Conservation (phyloP, 2,329 filamentous ascomycete genomes). For the Hortaea sp. region DNA sequence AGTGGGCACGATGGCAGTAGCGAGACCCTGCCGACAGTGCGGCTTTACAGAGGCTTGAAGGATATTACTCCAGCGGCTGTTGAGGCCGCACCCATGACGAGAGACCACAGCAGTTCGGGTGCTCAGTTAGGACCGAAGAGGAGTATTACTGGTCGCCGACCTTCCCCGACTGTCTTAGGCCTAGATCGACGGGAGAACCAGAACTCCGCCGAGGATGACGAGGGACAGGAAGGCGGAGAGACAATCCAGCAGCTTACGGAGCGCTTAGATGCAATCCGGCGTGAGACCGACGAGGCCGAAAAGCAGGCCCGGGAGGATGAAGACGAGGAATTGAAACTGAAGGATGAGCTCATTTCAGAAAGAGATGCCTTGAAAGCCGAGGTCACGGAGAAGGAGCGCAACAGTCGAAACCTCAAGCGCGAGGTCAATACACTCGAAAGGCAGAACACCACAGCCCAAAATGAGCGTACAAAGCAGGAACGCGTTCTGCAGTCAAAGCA, state of each 20-base stretch:
- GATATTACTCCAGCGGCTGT: conserved; percentile 50
- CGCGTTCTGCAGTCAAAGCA: conserved; percentile 58
- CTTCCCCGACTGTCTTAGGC: conserved; percentile 47
- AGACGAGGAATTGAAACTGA: conserved; percentile 38
- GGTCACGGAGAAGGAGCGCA: conserved; percentile 83
- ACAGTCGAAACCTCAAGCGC: conserved; percentile 71
- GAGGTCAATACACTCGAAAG: conserved; percentile 72
- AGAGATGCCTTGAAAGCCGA: conserved; percentile 68
- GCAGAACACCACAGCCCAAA: conserved; percentile 70
- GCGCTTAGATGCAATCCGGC: conserved; percentile 67
- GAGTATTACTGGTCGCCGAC: conserved; percentile 61
- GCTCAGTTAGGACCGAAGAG: conserved; percentile 43
- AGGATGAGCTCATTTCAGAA: conserved; percentile 54
- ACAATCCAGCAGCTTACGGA: conserved; percentile 70
- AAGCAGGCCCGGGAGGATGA: conserved; percentile 55
- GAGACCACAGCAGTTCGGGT: conserved; percentile 52
- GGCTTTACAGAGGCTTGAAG: conserved; percentile 36
- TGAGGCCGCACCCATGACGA: conserved; percentile 51
- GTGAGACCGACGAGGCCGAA: conserved; percentile 72
- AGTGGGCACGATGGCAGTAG: conserved; percentile 32
- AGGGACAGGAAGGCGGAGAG: conserved; percentile 50
- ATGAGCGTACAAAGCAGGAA: conserved; percentile 69
- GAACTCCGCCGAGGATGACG: conserved; percentile 28
- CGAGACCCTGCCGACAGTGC: conserved; percentile 42
- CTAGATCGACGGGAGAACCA: conserved; percentile 10